These are phyloP conservation scores for Candida corydali DNA, from an alignment of 805 yeast species.

Conservation along the genomic window DNA sequence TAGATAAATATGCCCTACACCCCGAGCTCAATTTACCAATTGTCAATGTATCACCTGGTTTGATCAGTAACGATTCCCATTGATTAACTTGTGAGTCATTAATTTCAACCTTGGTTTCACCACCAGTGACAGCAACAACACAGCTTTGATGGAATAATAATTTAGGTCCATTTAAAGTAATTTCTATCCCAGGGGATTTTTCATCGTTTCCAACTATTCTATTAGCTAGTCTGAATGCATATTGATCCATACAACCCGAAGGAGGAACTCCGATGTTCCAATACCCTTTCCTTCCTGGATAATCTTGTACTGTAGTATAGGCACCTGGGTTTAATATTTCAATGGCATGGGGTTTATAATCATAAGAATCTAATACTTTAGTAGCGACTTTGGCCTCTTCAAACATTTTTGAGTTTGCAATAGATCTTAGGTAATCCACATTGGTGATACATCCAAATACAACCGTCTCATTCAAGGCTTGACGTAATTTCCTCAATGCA, in stretches of 20 bases:
- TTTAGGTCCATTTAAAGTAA: constrained; percentile 85
- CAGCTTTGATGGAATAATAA: constrained; percentile 78
- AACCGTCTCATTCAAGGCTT: constrained; percentile 81
- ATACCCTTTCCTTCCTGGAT: constrained; percentile 86
- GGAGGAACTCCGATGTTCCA: constrained; percentile 98
- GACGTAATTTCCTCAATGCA: constrained; percentile 70
- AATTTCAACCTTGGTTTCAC: constrained; percentile 61
- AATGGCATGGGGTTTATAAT: constrained; percentile 77
- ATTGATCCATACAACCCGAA: constrained; percentile 96
- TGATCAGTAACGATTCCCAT: constrained; percentile 70
- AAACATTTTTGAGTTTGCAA: constrained; percentile 82
- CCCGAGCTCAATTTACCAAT: constrained; percentile 81
- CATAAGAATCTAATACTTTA: constrained; percentile 77
- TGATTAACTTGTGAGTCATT: constrained; percentile 55
- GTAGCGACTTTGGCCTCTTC: constrained; percentile 81
- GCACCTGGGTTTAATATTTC: constrained; percentile 71
- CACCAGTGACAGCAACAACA: constrained; percentile 84
- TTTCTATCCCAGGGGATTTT: constrained; percentile 84
- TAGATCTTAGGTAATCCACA: constrained; percentile 81
- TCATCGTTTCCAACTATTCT: constrained; percentile 82
- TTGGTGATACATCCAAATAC: constrained; percentile 88
- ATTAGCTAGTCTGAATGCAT: constrained; percentile 86
- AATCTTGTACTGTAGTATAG: constrained; percentile 94
- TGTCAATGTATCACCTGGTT: constrained; percentile 71
- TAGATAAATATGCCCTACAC: constrained; percentile 84